These are phyloP conservation scores for Sporisorium scitamineum DNA, from an alignment of 1,284 basidiomycete species.

Conservation along the genomic window DNA sequence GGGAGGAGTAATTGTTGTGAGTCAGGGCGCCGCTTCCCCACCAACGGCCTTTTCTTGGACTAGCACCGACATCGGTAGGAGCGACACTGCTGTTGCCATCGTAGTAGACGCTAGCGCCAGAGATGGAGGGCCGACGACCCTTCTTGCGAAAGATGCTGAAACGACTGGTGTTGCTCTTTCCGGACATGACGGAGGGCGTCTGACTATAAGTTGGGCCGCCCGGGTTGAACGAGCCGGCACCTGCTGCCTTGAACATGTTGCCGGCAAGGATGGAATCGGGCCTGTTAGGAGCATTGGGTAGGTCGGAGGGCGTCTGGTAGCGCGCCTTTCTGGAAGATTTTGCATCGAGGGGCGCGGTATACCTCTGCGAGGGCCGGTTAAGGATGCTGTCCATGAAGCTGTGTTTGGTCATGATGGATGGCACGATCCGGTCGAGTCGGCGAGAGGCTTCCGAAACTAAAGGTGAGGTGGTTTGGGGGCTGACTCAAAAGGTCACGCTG, in stretches of 20 bases:
- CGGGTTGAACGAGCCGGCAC: constrained; percentile 26
- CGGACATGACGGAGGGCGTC: constrained; percentile 50
- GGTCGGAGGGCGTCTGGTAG: constrained; percentile 44
- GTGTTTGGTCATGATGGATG: constrained; percentile 54
- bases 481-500: neutral
- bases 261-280: constrained; percentile 57
- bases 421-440: neutral
- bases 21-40: constrained; percentile 54
- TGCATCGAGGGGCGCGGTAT: constrained; percentile 44
- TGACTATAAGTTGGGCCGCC: constrained; percentile 20
- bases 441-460: constrained; percentile 9
- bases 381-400: constrained; percentile 66
- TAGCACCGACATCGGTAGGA: constrained; percentile 29
- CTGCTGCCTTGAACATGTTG: constrained; percentile 51
- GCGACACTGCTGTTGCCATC: constrained; percentile 50
- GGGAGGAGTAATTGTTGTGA: constrained; percentile 35
- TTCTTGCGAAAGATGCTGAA: constrained; percentile 54
- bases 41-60: constrained; percentile 48
- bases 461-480: neutral
- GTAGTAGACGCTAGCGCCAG: constrained; percentile 46
- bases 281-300: constrained; percentile 57
- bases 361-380: constrained; percentile 66
- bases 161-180: constrained; percentile 48
- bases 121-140: constrained; percentile 32
- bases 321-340: constrained; percentile 22